Evolutionary conservation across 495 filamentous ascomycete species (phyloP).

Genomic region (Penicillium argentinense): DNA sequence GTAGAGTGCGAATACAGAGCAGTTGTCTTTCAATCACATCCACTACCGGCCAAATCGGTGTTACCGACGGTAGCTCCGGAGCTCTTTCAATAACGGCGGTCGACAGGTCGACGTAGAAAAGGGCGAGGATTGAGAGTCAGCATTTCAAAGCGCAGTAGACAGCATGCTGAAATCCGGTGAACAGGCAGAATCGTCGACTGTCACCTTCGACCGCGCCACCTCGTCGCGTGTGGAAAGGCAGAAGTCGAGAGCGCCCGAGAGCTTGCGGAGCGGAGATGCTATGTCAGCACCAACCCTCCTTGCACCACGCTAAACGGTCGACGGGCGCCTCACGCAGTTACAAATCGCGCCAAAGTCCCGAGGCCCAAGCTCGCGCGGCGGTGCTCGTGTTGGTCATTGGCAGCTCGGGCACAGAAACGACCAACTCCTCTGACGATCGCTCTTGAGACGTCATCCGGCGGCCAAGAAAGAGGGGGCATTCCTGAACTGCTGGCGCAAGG

Average conservation of each 20-base stretch:
- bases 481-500: conserved; percentile 16
- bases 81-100: conserved; percentile 10
- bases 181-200: background rate
- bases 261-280: conserved; percentile 24
- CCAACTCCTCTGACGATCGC: conserved; percentile 11
- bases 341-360: conserved; percentile 3
- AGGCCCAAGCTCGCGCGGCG: conserved; percentile 14
- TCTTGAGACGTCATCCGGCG: conserved; percentile 21
- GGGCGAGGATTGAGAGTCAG: conserved; percentile 7
- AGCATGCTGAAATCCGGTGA: conserved; percentile 16
- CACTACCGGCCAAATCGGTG: conserved; percentile 2
- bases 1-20: background rate
- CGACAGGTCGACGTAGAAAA: conserved; percentile 9
- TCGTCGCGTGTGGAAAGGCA: conserved; percentile 9
- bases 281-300: conserved; percentile 25
- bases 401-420: conserved; percentile 1
- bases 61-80: conserved; percentile 10
- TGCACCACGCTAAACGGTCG: conserved; percentile 2
- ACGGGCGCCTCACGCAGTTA: background rate
- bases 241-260: conserved; percentile 12
- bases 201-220: conserved; percentile 5
- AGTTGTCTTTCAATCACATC: background rate
- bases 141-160: conserved; percentile 18
- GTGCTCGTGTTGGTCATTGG: conserved; percentile 12
- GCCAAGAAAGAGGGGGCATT: conserved; percentile 15